phyloP scores from a whole-genome alignment of 441 rosid species.

The Syzygium malaccense region DNA sequence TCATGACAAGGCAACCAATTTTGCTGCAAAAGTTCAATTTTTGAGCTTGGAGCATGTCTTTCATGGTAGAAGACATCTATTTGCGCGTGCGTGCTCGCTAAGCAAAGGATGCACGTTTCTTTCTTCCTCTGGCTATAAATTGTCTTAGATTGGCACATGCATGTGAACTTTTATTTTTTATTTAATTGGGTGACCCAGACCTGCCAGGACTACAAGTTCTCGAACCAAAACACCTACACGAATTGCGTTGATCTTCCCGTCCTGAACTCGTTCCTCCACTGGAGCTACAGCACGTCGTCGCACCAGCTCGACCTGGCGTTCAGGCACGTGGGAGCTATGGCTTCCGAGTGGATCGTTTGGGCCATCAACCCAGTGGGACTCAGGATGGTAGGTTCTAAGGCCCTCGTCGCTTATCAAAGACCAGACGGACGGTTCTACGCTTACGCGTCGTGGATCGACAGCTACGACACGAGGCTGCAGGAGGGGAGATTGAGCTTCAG shows the following conservation, averaged over 20 bases:
- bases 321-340: neutral
- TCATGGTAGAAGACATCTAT: no score
- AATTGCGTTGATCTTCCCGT: neutral
- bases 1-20: no score
- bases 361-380: constrained; percentile 6
- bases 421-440: neutral
- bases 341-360: constrained; percentile 13
- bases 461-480: neutral
- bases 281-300: neutral
- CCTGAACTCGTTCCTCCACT: neutral
- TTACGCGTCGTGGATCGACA: neutral
- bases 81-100: no score
- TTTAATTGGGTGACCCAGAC: neutral
- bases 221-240: neutral
- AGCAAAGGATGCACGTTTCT: no score
- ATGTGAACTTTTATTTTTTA: no score
- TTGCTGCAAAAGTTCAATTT: no score
- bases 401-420: constrained; percentile 8
- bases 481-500: constrained; percentile 1
- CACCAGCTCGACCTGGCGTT: neutral
- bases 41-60: no score
- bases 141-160: no score
- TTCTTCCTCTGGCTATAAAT: no score
- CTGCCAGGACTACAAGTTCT: neutral
- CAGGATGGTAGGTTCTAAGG: constrained; percentile 10